Percentiles rank a stretch among this genome's conserved stretches.
These are phyloP conservation scores for Alternaria tenuissima DNA, from an alignment of 2,329 filamentous ascomycete species.

Conservation along the genomic window DNA sequence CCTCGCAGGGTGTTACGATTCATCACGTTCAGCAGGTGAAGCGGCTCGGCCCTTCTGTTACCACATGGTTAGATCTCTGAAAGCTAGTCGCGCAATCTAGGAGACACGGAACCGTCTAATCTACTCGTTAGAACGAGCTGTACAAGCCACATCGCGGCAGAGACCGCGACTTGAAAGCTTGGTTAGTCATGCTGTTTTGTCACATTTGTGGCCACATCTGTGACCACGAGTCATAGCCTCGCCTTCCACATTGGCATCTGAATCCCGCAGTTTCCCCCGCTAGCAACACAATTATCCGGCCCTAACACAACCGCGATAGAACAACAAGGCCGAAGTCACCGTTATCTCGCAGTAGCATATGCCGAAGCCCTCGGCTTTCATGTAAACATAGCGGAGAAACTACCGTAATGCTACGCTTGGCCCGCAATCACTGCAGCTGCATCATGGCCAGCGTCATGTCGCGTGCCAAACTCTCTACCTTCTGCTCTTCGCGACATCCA, in stretches of 20 bases:
- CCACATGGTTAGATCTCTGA: neutral
- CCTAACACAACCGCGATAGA: conserved; percentile 2
- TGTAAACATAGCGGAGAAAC: conserved; percentile 2
- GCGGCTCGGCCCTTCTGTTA: conserved; percentile 5
- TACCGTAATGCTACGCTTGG: conserved; percentile 5
- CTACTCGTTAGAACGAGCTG: neutral
- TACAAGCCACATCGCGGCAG: neutral
- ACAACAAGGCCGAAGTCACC: conserved; percentile 3
- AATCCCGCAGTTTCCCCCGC: neutral
- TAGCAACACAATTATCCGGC: conserved; percentile 9
- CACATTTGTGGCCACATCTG: neutral
- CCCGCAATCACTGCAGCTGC: neutral
- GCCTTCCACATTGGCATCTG: conserved; percentile 6
- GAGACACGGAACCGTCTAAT: neutral
- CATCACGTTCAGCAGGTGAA: neutral
- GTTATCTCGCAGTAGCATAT: conserved; percentile 10
- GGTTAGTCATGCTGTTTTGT: conserved; percentile 9
- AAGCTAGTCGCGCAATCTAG: neutral
- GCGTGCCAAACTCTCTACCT: neutral
- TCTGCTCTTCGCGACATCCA: conserved; percentile 2
- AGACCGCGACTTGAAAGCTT: neutral
- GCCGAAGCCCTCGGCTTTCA: conserved; percentile 12
- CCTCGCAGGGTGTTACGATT: neutral
- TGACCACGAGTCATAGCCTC: conserved; percentile 7
- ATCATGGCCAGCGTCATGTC: neutral